phyloP scores from a whole-genome alignment of 768 basidiomycete genomes.

The Fomitopsis pulvina region DNA sequence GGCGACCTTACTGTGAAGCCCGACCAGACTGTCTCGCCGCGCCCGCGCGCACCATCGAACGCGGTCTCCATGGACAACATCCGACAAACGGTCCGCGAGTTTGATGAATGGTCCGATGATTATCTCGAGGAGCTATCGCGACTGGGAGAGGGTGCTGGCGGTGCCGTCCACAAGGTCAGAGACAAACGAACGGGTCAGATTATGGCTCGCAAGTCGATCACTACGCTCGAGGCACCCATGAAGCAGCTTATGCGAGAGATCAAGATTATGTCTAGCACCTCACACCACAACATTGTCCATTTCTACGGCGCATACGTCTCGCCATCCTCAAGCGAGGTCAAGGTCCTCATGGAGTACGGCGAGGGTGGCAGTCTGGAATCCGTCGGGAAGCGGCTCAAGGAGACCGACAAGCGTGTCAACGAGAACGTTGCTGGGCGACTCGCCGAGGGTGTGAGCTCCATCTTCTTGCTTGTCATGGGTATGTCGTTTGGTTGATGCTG shows the following conservation, averaged over 20 bases:
- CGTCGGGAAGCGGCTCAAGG: conserved; percentile 78
- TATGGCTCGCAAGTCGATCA: conserved; percentile 94
- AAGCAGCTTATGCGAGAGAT: conserved; percentile 92
- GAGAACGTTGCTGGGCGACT: conserved; percentile 89
- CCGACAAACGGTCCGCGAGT: conserved; percentile 28
- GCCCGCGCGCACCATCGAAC: conserved; percentile 21
- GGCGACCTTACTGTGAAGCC: conserved; percentile 39
- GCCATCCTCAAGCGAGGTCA: conserved; percentile 84
- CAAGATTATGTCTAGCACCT: conserved; percentile 78
- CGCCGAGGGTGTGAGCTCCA: conserved; percentile 75
- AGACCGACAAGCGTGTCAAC: conserved; percentile 70
- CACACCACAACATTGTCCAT: conserved; percentile 80
- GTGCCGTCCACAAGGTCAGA: conserved; percentile 90
- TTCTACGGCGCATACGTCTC: conserved; percentile 93
- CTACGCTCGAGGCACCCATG: conserved; percentile 82
- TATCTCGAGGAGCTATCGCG: conserved; percentile 69
- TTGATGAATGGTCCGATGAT: conserved; percentile 56
- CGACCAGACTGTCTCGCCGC: conserved; percentile 30
- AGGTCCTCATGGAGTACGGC: conserved; percentile 88
- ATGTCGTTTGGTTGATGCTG: conserved; percentile 1
- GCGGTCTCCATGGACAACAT: conserved; percentile 21
- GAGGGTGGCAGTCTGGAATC: conserved; percentile 89
- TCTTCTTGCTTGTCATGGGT: conserved; percentile 5
- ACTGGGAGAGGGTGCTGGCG: conserved; percentile 93
- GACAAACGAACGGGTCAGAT: conserved; percentile 74